phyloP scores from a whole-genome alignment of 2,329 filamentous ascomycete genomes.

The Bipolaris bicolor region DNA sequence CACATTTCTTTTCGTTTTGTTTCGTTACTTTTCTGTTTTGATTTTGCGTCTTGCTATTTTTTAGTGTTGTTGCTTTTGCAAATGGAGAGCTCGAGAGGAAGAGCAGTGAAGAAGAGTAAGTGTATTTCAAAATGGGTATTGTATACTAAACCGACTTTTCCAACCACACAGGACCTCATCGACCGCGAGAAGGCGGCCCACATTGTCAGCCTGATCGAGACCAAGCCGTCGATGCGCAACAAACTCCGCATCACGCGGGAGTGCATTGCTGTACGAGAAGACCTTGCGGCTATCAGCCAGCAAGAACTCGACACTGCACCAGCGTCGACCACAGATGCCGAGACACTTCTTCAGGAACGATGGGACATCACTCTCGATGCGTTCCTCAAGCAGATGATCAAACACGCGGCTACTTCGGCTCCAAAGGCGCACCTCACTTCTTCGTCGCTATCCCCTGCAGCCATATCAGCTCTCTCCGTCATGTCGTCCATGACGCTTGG shows the following conservation, averaged over 20 bases:
- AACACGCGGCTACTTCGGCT: neutral
- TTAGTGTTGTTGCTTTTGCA: neutral
- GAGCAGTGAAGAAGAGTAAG: no score
- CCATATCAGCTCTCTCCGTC: neutral
- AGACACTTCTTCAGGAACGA: conserved; percentile 5
- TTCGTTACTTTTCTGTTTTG: no score
- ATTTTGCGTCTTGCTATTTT: no score
- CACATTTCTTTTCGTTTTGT: neutral
- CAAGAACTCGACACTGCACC: neutral
- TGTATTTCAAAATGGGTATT: no score
- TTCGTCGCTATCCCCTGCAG: neutral
- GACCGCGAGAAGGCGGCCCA: conserved; percentile 19
- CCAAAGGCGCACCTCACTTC: neutral
- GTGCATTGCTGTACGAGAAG: conserved; percentile 7
- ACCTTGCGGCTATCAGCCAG: neutral
- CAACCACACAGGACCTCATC: conserved; percentile 6
- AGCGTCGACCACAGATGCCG: neutral
- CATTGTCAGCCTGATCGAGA: conserved; percentile 10
- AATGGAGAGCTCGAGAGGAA: no score
- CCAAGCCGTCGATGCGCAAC: conserved; percentile 14
- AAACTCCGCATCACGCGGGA: conserved; percentile 16
- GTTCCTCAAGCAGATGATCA: neutral
- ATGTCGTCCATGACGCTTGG: conserved; percentile 16
- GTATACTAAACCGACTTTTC: no score
- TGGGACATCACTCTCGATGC: conserved; percentile 9